phyloP scores from a whole-genome alignment of 2,329 filamentous ascomycete species.

The Leptographium procerum region DNA sequence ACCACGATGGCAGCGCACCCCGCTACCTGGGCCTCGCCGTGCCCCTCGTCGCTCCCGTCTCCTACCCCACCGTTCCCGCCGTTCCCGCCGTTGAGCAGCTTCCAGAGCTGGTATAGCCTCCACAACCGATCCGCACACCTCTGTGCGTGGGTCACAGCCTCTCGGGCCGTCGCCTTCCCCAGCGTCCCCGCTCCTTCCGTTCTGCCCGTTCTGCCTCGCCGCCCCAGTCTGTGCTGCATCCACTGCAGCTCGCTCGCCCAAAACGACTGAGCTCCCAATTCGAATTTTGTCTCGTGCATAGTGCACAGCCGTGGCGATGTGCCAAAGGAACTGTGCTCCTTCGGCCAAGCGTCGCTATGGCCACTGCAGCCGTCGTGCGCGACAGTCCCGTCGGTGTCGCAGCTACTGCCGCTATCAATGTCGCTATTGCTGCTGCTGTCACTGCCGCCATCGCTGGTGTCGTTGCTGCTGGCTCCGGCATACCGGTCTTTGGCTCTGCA shows the following conservation, averaged over 20 bases:
- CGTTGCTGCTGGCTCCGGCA: not conserved
- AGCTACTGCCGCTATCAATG: not conserved
- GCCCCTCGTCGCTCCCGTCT: not conserved
- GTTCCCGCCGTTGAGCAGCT: conserved; percentile 2
- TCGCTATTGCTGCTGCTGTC: not conserved
- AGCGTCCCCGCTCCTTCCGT: no score
- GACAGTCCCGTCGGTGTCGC: not conserved
- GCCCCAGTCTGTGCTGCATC: conserved; percentile 2
- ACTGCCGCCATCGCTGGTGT: not conserved
- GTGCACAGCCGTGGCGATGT: conserved; percentile 6
- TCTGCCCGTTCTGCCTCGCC: no score
- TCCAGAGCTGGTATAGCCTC: conserved; percentile 9
- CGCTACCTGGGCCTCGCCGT: not conserved
- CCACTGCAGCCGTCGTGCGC: no score
- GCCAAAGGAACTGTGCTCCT: not conserved
- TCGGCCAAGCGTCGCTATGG: not conserved
- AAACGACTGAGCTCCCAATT: not conserved
- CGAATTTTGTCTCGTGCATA: conserved; percentile 5
- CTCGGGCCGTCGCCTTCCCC: not conserved
- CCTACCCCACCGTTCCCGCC: not conserved
- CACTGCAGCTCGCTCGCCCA: conserved; percentile 10
- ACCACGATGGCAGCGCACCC: not conserved
- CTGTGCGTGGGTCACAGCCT: not conserved
- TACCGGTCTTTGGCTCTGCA: not conserved
- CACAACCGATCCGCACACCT: conserved; percentile 5